Conservation (phyloP, 2,329 filamentous ascomycete genomes). For the Curvularia eragrostidis region DNA sequence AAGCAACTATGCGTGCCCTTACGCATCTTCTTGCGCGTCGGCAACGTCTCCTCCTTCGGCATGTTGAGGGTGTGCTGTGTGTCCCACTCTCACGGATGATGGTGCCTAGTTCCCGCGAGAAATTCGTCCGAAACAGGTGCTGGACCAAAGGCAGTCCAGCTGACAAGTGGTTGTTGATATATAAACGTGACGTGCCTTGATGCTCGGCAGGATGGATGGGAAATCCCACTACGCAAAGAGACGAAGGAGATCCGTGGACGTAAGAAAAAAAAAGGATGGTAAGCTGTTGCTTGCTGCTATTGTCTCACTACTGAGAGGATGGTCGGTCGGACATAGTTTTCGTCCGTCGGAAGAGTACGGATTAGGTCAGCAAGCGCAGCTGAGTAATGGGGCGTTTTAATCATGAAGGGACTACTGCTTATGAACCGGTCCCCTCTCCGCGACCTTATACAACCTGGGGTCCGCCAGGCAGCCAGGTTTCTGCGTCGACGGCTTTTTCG, state of each 20-base stretch:
- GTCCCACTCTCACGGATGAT: slow-evolving; percentile 12
- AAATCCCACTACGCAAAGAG: neutral
- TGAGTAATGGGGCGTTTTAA: slow-evolving; percentile 16
- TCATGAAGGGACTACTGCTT: slow-evolving; percentile 16
- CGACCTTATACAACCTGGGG: slow-evolving; percentile 11
- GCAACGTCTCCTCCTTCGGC: slow-evolving; percentile 47
- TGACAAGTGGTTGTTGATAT: slow-evolving; percentile 14
- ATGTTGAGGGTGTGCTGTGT: slow-evolving; percentile 29
- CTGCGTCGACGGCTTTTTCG: slow-evolving; percentile 3
- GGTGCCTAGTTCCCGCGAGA: slow-evolving; percentile 17
- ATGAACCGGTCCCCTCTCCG: neutral
- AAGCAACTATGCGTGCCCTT: slow-evolving; percentile 55
- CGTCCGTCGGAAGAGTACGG: slow-evolving; percentile 19
- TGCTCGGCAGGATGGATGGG: neutral
- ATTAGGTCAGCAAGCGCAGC: slow-evolving; percentile 23
- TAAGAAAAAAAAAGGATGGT: slow-evolving; percentile 11
- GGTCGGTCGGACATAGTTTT: slow-evolving; percentile 18
- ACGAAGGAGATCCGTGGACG: slow-evolving; percentile 4
- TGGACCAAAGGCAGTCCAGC: slow-evolving; percentile 12
- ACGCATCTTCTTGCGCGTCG: slow-evolving; percentile 52
- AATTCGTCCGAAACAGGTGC: slow-evolving; percentile 30
- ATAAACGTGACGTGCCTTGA: slow-evolving; percentile 6
- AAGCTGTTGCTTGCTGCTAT: slow-evolving; percentile 9
- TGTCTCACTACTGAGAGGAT: slow-evolving; percentile 11
- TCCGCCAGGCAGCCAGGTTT: slow-evolving; percentile 20